Conservation (phyloP, 1,284 basidiomycete species). For the Phellopilus nigrolimitatus region DNA sequence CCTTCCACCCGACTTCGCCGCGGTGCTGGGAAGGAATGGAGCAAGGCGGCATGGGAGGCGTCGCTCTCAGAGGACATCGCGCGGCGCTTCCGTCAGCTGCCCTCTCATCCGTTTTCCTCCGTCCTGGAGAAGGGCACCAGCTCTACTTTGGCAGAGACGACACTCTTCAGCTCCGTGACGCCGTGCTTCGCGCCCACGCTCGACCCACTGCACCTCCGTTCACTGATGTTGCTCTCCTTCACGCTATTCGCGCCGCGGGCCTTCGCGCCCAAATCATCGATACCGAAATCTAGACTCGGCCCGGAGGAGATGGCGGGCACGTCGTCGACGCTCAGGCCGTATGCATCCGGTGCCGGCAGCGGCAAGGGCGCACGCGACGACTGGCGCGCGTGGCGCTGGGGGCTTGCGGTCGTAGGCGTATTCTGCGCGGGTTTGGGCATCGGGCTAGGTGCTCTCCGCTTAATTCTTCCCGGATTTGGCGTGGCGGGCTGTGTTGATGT, state of each 20-base stretch:
- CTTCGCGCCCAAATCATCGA: background rate
- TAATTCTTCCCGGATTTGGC: no score
- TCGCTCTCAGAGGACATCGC: conserved; percentile 55
- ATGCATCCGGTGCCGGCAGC: background rate
- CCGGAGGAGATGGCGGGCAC: background rate
- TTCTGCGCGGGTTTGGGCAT: conserved; percentile 35
- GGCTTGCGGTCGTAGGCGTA: conserved; percentile 29
- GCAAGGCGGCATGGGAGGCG: conserved; percentile 45
- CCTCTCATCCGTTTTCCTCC: background rate
- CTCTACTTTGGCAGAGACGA: background rate
- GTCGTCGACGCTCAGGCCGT: background rate
- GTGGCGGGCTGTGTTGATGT: no score
- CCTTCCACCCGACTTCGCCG: background rate
- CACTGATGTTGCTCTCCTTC: conserved; percentile 41
- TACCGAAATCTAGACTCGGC: no score
- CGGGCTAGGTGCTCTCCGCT: conserved; percentile 26
- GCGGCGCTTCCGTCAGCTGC: conserved; percentile 27
- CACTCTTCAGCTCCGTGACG: background rate
- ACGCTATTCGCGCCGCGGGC: conserved; percentile 37
- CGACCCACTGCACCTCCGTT: conserved; percentile 47
- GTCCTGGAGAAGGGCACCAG: background rate
- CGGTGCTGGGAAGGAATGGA: conserved; percentile 34
- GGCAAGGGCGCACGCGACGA: background rate
- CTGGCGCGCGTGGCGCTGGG: conserved; percentile 25
- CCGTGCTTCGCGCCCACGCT: conserved; percentile 26